Evolutionary conservation across 2,329 filamentous ascomycete genomes (phyloP).

Genomic region (Trichoderma sp.): DNA sequence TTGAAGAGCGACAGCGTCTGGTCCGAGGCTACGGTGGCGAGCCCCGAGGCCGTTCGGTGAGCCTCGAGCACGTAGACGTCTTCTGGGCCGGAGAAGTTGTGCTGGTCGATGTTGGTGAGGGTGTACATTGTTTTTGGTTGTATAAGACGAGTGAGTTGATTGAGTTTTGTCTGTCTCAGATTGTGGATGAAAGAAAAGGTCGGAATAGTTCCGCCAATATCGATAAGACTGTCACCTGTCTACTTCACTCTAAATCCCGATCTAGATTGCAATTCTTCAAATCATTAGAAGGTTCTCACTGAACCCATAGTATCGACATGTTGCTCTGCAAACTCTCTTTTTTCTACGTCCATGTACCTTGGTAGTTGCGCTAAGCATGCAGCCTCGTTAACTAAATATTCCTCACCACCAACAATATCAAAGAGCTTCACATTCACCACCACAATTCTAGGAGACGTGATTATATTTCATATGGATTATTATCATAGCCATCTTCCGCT

Average conservation of each 20-base stretch:
- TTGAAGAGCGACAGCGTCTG: constrained; percentile 69
- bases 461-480: background rate
- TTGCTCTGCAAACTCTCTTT: background rate
- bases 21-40: constrained; percentile 69
- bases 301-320: background rate
- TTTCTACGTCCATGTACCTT: background rate
- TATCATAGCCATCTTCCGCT: constrained; percentile 27
- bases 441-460: background rate
- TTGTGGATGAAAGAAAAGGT: background rate
- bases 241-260: background rate
- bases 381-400: constrained; percentile 37
- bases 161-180: background rate
- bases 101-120: constrained; percentile 36
- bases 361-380: constrained; percentile 5
- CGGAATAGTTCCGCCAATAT: background rate
- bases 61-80: constrained; percentile 62
- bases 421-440: background rate
- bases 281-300: background rate
- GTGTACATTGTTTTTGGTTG: constrained; percentile 35
- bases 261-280: background rate
- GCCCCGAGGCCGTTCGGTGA: constrained; percentile 49
- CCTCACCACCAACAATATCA: background rate
- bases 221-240: background rate
- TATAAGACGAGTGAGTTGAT: background rate
- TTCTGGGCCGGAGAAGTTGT: constrained; percentile 30